A percentile compares a stretch with the other conserved stretches of the same genome.
These are phyloP conservation scores for Candida andamanensis DNA, from an alignment of 805 yeast species.

Conservation along the genomic window DNA sequence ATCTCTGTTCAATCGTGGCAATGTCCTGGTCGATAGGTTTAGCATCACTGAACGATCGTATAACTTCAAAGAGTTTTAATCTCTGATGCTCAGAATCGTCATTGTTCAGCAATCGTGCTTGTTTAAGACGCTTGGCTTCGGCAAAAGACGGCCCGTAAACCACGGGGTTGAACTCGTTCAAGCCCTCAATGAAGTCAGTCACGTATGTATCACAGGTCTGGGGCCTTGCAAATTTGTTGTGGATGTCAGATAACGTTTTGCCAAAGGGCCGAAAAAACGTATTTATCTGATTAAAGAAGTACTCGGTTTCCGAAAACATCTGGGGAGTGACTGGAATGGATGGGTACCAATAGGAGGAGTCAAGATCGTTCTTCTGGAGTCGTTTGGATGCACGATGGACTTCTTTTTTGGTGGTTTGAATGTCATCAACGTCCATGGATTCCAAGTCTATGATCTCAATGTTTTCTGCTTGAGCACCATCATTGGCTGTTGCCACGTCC, in stretches of 20 bases:
- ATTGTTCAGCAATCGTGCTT: constrained; percentile 1
- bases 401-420: background rate
- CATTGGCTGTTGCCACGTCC: background rate
- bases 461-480: background rate
- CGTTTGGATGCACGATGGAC: constrained; percentile 13
- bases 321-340: constrained; percentile 3
- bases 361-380: constrained; percentile 10
- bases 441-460: background rate
- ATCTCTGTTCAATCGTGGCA: background rate
- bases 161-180: constrained; percentile 3
- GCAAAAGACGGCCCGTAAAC: background rate
- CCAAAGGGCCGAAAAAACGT: background rate
- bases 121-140: constrained; percentile 2
- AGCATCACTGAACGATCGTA: constrained; percentile 13
- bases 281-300: constrained; percentile 6
- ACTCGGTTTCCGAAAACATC: constrained; percentile 10
- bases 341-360: constrained; percentile 5
- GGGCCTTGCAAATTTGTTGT: constrained; percentile 1
- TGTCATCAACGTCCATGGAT: background rate
- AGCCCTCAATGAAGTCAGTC: constrained; percentile 5
- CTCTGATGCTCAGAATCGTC: constrained; percentile 14
- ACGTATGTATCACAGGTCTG: background rate
- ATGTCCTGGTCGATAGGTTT: background rate
- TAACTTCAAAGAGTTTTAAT: constrained; percentile 29
- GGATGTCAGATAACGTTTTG: constrained; percentile 3